Evolutionary conservation across 202 grass and related monocot genomes (phyloP), one percentile per base, ranked within the genome.

Genomic region (Hordeum pubiflorum): DNA sequence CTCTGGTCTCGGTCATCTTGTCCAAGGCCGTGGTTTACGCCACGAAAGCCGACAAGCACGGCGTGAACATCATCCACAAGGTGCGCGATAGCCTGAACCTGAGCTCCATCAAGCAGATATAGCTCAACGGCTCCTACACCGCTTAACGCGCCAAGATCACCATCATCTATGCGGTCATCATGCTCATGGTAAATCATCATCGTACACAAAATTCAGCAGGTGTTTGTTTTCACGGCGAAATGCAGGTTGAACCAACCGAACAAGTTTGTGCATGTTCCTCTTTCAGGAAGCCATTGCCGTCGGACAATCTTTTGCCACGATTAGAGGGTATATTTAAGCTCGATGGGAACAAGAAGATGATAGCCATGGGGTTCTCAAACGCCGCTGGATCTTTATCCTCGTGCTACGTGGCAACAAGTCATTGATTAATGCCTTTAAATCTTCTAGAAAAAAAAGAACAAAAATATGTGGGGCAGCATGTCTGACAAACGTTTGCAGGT

Each of bases 301-400:
- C 3, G 94, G 94, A 40, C 79, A 91, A 83, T 97, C 94, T 4
- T 97, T 97, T 33, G 91, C 94, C 39, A 78, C 91, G 0, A 68
- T 92, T 50, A 97, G 80, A 89, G 91, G 94, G 12, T 97, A 97
- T 29, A 29, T 29, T 29, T 58, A 89, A 81, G 39, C 83, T 97
- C 11, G 87, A 94, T 15, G 94, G 94, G 14, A 97, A 92, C 57
- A 97, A 94, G 83, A 91, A 97, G 58, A 97, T 97, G 91, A 79
- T 97, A n/a, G 91, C 94, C 0, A 94, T 97, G 91, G 94, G 91
- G 12, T 90, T 85, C 63, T 94, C 93, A 67, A 97, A 97, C 55
- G 79, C 94, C 22, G 91, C 89, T 33, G 94, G 94, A 74, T 97
- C 94, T 77, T 72, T 94, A 8, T 94, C 94, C 54, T 97, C 94